Base-by-base conservation (phyloP, 2,329 filamentous ascomycete genomes). In the Aspergillus floridensis region DNA sequence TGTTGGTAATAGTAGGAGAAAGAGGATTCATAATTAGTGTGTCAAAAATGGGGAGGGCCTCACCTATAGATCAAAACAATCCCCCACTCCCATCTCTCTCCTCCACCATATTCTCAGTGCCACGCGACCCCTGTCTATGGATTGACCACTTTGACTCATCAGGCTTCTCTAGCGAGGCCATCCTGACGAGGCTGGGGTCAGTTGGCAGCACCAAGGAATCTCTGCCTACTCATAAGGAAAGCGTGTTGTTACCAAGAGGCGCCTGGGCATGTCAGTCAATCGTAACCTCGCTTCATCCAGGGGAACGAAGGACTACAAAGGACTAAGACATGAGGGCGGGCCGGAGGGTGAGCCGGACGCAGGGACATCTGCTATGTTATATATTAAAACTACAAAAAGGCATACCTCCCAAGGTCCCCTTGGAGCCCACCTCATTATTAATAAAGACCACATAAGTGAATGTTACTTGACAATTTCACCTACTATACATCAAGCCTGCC, bases 321-420 rank as follows among this genome's bases (percentile, higher is more conserved):
- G 38, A 44, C 7, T 5, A 19, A 44, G 14, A 16, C 12, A 44
- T 6, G n/a, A 44, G 5, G 38, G 5, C 1, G 38, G 19, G 8
- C 26, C 26, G 26, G 7, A n/a, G n/a, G 11, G 19, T 21, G 16
- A 47, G 16, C 22, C 16, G 19, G 24, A 5, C 24, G 16, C n/a
- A 31, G n/a, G 22, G 31, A 12, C 6, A 24, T 26, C 4, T 8
- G 38, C 24, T 8, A 38, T 29, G 11, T 54, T 32, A 47, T 32
- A 46, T 31, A 44, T 19, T 10, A 24, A n/a, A 22, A 46, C 38
- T 38, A 31, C 32, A 35, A 22, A 35, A 22, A 24, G 12, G 2
- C 16, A n/a, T 32, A 6, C 41, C 41, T 48, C 53, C 53, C 53
- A 55, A 54, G 52, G 52, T 54, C 52, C 52, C n/a, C 52, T 8